Evolutionary conservation across 768 basidiomycete species (phyloP), one percentile per base, ranked within the genome.

Genomic region (Amylocystis lapponica): DNA sequence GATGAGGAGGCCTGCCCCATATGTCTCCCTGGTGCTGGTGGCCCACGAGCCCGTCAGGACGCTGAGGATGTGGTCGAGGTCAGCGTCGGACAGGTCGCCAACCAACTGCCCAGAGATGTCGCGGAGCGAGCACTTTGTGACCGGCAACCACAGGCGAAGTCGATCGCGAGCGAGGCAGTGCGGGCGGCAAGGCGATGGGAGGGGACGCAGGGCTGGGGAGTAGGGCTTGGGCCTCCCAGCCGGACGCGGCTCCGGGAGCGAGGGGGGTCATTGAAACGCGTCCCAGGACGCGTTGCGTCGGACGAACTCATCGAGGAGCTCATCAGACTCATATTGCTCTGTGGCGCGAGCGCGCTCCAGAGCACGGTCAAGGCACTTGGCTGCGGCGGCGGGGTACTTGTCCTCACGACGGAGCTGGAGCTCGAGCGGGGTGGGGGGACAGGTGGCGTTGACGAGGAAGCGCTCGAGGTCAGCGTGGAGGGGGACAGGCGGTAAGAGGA

Each of bases 161-260:
- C n/a, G n/a, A n/a, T n/a, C n/a, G n/a, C n/a, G n/a, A n/a, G n/a
- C n/a, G n/a, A n/a, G n/a, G n/a, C n/a, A n/a, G n/a, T n/a, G n/a
- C n/a, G n/a, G n/a, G n/a, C n/a, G n/a, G n/a, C n/a, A n/a, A n/a
- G n/a, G n/a, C n/a, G n/a, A n/a, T n/a, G n/a, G n/a, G n/a, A n/a
- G n/a, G 16, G 16, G 29, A n/a, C 29, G 29, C 10, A 11, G 16
- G 11, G 33, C 5, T 1, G 53, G 51, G 10, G 22, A 20, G 45
- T 48, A 50, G 0, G 27, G 20, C 6, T 11, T 4, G 3, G 52
- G 35, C 3, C 48, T 41, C 5, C 47, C 40, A 3, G 4, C 16
- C 17, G 47, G n/a, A 10, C 11, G 29, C 10, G 36, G 14, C 36
- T 16, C 16, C n/a, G n/a, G n/a, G n/a, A n/a, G n/a, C n/a, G n/a